Conservation (phyloP, 106 monocot species). For the Platanthera guangdongensis region DNA sequence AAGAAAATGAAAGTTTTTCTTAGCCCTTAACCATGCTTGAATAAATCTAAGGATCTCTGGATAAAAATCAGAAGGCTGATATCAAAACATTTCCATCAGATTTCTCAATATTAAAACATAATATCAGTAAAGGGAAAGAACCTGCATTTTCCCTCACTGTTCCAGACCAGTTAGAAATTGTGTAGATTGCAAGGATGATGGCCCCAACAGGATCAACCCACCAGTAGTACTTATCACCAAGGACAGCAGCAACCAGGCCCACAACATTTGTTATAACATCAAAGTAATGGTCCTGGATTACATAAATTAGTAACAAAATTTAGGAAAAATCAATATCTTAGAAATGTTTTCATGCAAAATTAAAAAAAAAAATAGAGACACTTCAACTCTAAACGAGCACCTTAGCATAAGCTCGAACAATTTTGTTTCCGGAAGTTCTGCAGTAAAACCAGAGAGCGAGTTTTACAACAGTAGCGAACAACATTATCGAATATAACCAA, state of each 20-base stretch:
- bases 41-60: too few species aligned
- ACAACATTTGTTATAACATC: constrained; percentile 91
- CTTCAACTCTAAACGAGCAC: constrained; percentile 16
- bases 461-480: constrained; percentile 75
- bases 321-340: background rate
- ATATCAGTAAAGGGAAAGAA: constrained; percentile 8
- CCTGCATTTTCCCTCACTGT: constrained; percentile 96
- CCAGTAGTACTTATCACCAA: constrained; percentile 85
- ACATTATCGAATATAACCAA: constrained; percentile 80
- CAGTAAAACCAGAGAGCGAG: constrained; percentile 86
- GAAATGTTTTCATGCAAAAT: background rate
- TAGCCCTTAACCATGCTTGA: too few species aligned
- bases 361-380: background rate
- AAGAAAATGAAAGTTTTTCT: too few species aligned
- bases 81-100: too few species aligned
- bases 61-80: too few species aligned
- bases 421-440: constrained; percentile 64
- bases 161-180: constrained; percentile 79
- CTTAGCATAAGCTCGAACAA: constrained; percentile 92
- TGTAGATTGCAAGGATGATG: constrained; percentile 80
- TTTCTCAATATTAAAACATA: background rate
- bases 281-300: constrained; percentile 79
- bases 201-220: constrained; percentile 95
- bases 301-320: background rate
- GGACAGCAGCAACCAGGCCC: constrained; percentile 86